These are phyloP conservation scores for Pseudogymnoascus sp. DNA, from an alignment of 2,329 filamentous ascomycete genomes.

Conservation along the genomic window DNA sequence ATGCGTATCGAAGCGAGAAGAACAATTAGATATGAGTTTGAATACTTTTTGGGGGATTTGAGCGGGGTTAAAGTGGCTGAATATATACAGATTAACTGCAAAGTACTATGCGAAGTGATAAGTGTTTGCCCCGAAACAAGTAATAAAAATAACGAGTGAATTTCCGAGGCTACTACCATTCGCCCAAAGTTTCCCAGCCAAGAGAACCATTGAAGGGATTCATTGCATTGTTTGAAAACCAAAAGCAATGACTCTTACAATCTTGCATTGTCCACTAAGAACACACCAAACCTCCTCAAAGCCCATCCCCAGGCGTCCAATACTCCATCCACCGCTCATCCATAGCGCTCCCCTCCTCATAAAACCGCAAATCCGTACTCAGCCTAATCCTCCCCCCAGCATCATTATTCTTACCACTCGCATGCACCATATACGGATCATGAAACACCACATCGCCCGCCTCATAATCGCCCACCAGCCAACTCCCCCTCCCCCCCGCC, in stretches of 20 bases:
- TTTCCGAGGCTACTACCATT: neutral
- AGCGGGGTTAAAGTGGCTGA: neutral
- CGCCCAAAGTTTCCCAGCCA: neutral
- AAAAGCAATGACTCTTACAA: neutral
- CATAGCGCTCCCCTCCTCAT: constrained; percentile 27
- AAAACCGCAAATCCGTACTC: constrained; percentile 35
- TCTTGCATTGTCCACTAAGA: neutral
- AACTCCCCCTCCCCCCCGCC: constrained; percentile 19
- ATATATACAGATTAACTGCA: neutral
- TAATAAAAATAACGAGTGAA: neutral
- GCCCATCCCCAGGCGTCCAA: constrained; percentile 25
- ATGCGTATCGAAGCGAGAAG: constrained; percentile 5
- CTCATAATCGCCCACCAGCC: constrained; percentile 31
- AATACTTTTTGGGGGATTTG: neutral
- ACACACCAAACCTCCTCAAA: neutral
- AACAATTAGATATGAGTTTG: neutral
- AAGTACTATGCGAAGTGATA: neutral
- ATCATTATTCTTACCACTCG: constrained; percentile 33
- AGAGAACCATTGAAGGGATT: neutral
- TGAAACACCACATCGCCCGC: constrained; percentile 37
- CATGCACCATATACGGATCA: constrained; percentile 33
- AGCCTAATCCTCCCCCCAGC: constrained; percentile 30
- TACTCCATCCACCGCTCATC: constrained; percentile 29
- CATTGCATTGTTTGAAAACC: neutral
- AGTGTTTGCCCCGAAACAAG: neutral